Evolutionary conservation across 1,284 basidiomycete genomes (phyloP).

Genomic region (Porodaedalea pini): DNA sequence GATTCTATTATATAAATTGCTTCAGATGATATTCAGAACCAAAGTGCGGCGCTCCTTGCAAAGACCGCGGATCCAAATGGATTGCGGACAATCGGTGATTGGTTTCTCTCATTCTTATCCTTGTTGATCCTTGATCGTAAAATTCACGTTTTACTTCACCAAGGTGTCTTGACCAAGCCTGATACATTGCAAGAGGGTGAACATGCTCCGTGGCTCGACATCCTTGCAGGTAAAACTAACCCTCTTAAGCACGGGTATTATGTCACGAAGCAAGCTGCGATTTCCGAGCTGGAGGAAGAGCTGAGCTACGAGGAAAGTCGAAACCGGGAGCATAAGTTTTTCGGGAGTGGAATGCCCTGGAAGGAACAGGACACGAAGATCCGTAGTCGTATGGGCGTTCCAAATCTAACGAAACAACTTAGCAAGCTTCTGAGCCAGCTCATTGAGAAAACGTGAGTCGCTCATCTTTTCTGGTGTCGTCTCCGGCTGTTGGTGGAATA

Average conservation of each 20-base stretch:
- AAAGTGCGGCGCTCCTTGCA: constrained; percentile 36
- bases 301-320: constrained; percentile 30
- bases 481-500: neutral
- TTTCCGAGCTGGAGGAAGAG: constrained; percentile 28
- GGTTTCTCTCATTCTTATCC: too few species aligned
- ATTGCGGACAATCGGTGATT: constrained; percentile 34
- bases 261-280: constrained; percentile 35
- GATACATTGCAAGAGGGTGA: constrained; percentile 29
- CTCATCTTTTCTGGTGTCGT: neutral
- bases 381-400: constrained; percentile 34
- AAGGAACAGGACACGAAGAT: too few species aligned
- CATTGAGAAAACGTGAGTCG: constrained; percentile 32
- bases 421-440: constrained; percentile 33
- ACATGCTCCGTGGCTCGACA: constrained; percentile 30
- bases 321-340: constrained; percentile 30
- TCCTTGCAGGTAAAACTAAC: constrained; percentile 31
- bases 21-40: constrained; percentile 41
- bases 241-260: constrained; percentile 35
- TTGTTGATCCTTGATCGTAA: neutral
- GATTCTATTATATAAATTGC: neutral
- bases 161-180: constrained; percentile 41
- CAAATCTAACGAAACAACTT: constrained; percentile 31
- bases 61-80: constrained; percentile 33
- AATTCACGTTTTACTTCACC: neutral
- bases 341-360: constrained; percentile 29